Base-by-base conservation (phyloP, 352 stramenopile genomes). In the Globisporangium radiosum region DNA sequence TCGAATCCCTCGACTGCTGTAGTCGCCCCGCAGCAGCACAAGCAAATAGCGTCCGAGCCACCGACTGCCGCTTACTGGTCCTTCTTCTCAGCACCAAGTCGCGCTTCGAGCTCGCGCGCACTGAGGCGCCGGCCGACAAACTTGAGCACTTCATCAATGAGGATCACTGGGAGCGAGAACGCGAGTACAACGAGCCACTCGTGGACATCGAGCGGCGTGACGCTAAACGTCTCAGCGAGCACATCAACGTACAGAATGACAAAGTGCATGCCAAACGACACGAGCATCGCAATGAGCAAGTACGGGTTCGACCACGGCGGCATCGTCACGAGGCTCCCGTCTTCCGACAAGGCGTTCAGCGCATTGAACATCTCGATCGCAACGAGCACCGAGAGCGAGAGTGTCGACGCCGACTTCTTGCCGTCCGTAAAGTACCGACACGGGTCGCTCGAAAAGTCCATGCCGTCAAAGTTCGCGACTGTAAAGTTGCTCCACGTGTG, bases 341-440 rank as follows among this genome's bases (percentile, higher is more conserved):
- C 92, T 59, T 97, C 88, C 59, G 90, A 97, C 5, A 97, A 80
- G 48, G 94, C 94, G 77, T 98, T 98, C 49, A 98, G 62, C 8
- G 90, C 90, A 65, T 98, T 98, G 64, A 98, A 91, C 93, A 98
- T 98, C 72, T 98, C 94, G 58, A 98, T 97, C 2, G 89, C 84
- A 37, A 98, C 93, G 57, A 98, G 66, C 39, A 98, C 92, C 42
- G 89, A 96, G 10, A 98, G 75, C 60, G 90, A 97, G 17, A 98
- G 72, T 40, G 94, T 98, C 65, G 90, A 97, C 42, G 94, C 90
- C 63, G 85, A 87, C 60, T 88, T 80, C 72, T 97, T 97, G 63
- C 89, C 91, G 15, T 96, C 85, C 53, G 88, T 95, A 70, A 97
- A 97, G 83, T 97, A 97, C 37, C 81, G 81, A 76, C 90, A 97